Evolutionary conservation across 345 rosid genomes (phyloP), one percentile per base, ranked within the genome.

Genomic region (Euphorbia lathyris): DNA sequence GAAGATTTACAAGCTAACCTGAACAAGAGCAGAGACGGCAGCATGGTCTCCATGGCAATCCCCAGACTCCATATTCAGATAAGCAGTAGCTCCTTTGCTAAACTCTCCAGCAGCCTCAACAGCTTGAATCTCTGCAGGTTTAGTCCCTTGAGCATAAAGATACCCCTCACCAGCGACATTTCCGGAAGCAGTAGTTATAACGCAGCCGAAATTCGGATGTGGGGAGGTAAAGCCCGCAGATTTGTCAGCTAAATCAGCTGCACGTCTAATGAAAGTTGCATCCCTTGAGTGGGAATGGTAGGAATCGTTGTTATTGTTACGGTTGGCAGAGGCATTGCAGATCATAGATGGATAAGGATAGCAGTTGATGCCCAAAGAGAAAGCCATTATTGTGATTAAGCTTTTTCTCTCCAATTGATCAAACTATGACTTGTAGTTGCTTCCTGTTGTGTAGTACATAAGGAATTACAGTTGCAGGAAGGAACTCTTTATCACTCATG

Each of bases 121-220:
- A 2, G 96, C 98, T 58, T 62, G 79, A 5, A 86, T 71, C 83
- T 94, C 96, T 0, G 97, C 97, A 0, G 98, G 90, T 68, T 83
- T 87, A 45, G 97, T 87, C 7, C 98, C 98, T 79, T 94, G 92
- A 0, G 93, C 97, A 69, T 91, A 94, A 3, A 91, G 76, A 59
- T 77, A 90, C 2, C 97, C 97, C 78, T 94, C 97, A 22, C 97
- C 97, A 52, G 84, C 89, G 59, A 91, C 81, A 52, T 75, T 80
- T 0, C 87, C 90, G 7, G 82, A 14, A 9, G 82, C 63, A 13
- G 88, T 80, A 53, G 85, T 80, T 38, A 90, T 83, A 27, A 95
- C 83, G 73, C 97, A 95, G 17, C 99, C 99, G 75, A 90, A 90
- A 68, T 92, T 92, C 20, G 97, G 96, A 71, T 95, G 99, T 16